Evolutionary conservation across 2,329 filamentous ascomycete species (phyloP).

Genomic region (Trichoderma gracile): DNA sequence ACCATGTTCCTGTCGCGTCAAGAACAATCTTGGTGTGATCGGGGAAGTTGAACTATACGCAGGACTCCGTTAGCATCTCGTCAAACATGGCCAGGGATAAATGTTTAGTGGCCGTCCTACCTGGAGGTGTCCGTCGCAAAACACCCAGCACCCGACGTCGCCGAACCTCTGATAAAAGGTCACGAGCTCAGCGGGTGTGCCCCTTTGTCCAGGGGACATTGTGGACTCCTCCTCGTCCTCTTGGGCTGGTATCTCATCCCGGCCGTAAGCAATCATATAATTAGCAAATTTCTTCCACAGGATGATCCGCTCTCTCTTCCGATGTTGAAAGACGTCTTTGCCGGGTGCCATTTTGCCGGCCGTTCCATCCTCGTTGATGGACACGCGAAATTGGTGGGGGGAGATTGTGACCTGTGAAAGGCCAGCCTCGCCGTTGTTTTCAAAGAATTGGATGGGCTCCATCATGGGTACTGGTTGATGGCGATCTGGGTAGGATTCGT

Average conservation of each 20-base stretch:
- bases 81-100: background rate
- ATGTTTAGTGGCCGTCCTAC: constrained; percentile 41
- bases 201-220: constrained; percentile 42
- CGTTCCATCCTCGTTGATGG: constrained; percentile 58
- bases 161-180: constrained; percentile 81
- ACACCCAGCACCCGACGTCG: constrained; percentile 79
- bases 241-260: constrained; percentile 61
- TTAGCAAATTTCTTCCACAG: constrained; percentile 74
- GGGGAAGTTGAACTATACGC: constrained; percentile 75
- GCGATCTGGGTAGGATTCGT: constrained; percentile 56
- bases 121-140: constrained; percentile 76
- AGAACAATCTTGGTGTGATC: constrained; percentile 85
- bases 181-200: constrained; percentile 58
- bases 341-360: constrained; percentile 63
- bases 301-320: constrained; percentile 65
- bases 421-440: constrained; percentile 66
- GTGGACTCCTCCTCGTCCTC: constrained; percentile 46
- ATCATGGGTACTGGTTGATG: constrained; percentile 65
- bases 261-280: constrained; percentile 72
- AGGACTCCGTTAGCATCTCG: constrained; percentile 30
- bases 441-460: constrained; percentile 68
- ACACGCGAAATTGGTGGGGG: constrained; percentile 60
- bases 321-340: constrained; percentile 64
- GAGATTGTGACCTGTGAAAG: constrained; percentile 64
- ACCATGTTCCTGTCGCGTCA: constrained; percentile 71